phyloP scores from a whole-genome alignment of 2,329 filamentous ascomycete species.

The Westerdykella ornata region DNA sequence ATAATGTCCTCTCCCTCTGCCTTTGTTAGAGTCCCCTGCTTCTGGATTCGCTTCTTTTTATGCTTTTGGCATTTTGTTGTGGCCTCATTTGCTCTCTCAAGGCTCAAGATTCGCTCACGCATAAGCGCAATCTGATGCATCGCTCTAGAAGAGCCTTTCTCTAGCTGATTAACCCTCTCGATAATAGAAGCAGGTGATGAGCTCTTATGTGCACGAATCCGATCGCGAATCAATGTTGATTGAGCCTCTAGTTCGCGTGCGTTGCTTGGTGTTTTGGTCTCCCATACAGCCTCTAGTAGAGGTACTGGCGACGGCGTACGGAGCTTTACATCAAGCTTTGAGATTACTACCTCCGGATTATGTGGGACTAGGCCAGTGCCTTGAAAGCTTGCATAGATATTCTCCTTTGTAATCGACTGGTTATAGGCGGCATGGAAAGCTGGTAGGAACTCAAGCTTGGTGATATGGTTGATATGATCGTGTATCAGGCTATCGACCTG shows the following conservation, averaged over 20 bases:
- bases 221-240: constrained; percentile 6
- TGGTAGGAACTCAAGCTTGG: too few species aligned
- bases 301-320: constrained; percentile 5
- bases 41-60: constrained; percentile 1
- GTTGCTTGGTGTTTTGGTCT: constrained; percentile 14
- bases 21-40: constrained; percentile 6
- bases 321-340: constrained; percentile 20
- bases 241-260: constrained; percentile 9
- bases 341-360: too few species aligned
- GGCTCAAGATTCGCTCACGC: constrained; percentile 2
- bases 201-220: neutral
- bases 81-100: constrained; percentile 4
- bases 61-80: neutral
- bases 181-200: constrained; percentile 2
- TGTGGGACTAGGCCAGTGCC: constrained; percentile 26
- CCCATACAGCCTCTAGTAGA: constrained; percentile 5
- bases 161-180: neutral
- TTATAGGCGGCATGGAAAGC: too few species aligned
- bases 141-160: constrained; percentile 1
- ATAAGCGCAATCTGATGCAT: constrained; percentile 1
- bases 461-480: constrained; percentile 23
- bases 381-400: constrained; percentile 20
- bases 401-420: constrained; percentile 20
- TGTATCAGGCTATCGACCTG: constrained; percentile 23
- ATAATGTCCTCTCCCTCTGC: constrained; percentile 6